Base-by-base conservation (phyloP, 202 grass and related monocot species). In the Zoysia matrella region DNA sequence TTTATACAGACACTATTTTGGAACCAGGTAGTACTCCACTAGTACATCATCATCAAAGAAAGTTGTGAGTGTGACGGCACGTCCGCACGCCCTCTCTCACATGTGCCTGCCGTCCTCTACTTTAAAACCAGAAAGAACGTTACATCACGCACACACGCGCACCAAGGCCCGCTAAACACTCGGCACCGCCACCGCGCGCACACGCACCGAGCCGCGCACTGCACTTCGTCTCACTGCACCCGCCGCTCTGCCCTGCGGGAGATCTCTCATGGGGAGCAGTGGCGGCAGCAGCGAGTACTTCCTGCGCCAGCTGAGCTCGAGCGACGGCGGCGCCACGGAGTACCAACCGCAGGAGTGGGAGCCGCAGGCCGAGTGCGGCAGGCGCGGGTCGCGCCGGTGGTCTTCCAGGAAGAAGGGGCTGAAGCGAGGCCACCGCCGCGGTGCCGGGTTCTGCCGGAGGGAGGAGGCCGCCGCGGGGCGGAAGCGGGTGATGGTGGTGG, bases 401-500 rank as follows among this genome's bases (percentile, higher is more conserved):
- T 56, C 87, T 86, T 45, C 83, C 11, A 90, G 60, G 85, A 92
- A 86, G 87, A 89, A 85, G 86, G 64, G 86, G 78, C 36, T 86
- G 43, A 36, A 60, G 41, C 61, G 84, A 22, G 75, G 80, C 15
- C 80, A 88, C 73, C 74, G 69, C 42, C 80, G 83, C 45, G 82
- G 87, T 44, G 83, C 69, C 64, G 76, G 74, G 79, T 75, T 85
- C 56, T 88, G 87, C 83, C 55, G 57, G 56, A 82, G 78, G 71
- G 84, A 86, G 48, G 60, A 74, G 55, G 39, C 51, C 0, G n/a
- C 12, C 16, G 76, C 49, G 1, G 91, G 76, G 57, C 91, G 88
- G 78, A 94, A 93, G 86, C 82, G 88, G 46, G 86, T 94, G 47
- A 80, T 98, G 86, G 92, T 94, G 68, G 92, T 94, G 80, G 83